phyloP scores from a whole-genome alignment of 257 asterid species.

The Penstemon newberryi region DNA sequence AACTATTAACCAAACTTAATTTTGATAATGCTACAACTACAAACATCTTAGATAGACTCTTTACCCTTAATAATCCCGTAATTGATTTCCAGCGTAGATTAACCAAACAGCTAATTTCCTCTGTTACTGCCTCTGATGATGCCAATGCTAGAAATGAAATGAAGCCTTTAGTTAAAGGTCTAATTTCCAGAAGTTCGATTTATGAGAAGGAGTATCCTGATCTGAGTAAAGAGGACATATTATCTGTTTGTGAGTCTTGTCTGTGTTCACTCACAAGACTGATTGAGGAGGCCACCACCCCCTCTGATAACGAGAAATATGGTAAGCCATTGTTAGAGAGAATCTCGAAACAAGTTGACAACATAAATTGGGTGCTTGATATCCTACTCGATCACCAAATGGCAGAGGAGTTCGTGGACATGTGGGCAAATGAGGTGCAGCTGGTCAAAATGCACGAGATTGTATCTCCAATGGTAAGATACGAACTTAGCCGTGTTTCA shows the following conservation, averaged over 20 bases:
- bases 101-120: conserved; percentile 69
- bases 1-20: conserved; percentile 44
- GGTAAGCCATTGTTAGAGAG: conserved; percentile 65
- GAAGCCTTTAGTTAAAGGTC: conserved; percentile 76
- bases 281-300: conserved; percentile 54
- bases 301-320: conserved; percentile 33
- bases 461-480: conserved; percentile 78
- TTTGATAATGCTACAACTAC: conserved; percentile 47
- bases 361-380: conserved; percentile 79
- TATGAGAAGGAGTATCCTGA: conserved; percentile 57
- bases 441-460: conserved; percentile 53
- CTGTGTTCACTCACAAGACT: conserved; percentile 54
- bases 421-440: conserved; percentile 67
- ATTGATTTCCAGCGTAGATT: conserved; percentile 49
- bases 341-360: conserved; percentile 77
- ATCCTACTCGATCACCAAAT: conserved; percentile 77
- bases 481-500: conserved; percentile 83
- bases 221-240: conserved; percentile 61
- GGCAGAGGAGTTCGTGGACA: conserved; percentile 71
- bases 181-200: conserved; percentile 65
- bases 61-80: conserved; percentile 31
- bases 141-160: conserved; percentile 73
- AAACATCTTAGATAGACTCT: conserved; percentile 69
- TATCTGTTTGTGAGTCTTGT: conserved; percentile 55
- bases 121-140: conserved; percentile 58